Percentiles rank a stretch among this genome's conserved stretches.
phyloP scores from a whole-genome alignment of 108 stramenopile genomes.

The Discostella stelligeroides region DNA sequence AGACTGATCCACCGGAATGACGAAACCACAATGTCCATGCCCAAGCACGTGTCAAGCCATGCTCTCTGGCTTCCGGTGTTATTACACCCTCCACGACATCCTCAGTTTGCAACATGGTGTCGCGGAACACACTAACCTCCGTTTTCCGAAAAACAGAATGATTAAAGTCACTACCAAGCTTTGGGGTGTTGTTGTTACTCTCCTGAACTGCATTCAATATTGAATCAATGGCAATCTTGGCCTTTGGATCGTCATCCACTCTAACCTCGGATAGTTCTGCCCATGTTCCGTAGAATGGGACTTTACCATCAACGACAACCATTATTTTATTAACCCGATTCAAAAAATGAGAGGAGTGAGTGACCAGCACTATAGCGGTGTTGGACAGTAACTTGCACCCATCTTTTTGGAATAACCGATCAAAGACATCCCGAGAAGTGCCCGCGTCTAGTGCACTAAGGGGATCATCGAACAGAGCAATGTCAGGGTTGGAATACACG shows the following conservation, averaged over 20 bases:
- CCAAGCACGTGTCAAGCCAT: constrained; percentile 67
- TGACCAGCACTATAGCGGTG: constrained; percentile 83
- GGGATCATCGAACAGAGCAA: constrained; percentile 90
- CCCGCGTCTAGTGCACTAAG: constrained; percentile 91
- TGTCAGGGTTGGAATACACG: constrained; percentile 79
- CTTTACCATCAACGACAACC: constrained; percentile 69
- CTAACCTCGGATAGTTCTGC: constrained; percentile 57
- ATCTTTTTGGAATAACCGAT: constrained; percentile 56
- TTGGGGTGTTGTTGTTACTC: constrained; percentile 22
- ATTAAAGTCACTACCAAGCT: constrained; percentile 7
- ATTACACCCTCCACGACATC: constrained; percentile 52
- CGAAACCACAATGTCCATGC: constrained; percentile 86
- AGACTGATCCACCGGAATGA: constrained; percentile 72
- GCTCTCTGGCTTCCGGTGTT: constrained; percentile 71
- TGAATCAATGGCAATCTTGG: constrained; percentile 68
- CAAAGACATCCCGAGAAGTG: constrained; percentile 82
- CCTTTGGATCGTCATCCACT: constrained; percentile 47
- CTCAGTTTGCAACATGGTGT: constrained; percentile 27
- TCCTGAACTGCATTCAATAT: constrained; percentile 78
- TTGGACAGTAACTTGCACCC: constrained; percentile 49
- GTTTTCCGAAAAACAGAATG: constrained; percentile 14
- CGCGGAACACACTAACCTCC: constrained; percentile 15
- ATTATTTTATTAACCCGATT: constrained; percentile 72
- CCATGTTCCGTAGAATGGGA: constrained; percentile 77
- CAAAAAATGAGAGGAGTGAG: constrained; percentile 88